A percentile compares a stretch with the other conserved stretches of the same genome.
Evolutionary conservation across 305 asterid genomes (phyloP).

Genomic region (Fraxinus ornus): DNA sequence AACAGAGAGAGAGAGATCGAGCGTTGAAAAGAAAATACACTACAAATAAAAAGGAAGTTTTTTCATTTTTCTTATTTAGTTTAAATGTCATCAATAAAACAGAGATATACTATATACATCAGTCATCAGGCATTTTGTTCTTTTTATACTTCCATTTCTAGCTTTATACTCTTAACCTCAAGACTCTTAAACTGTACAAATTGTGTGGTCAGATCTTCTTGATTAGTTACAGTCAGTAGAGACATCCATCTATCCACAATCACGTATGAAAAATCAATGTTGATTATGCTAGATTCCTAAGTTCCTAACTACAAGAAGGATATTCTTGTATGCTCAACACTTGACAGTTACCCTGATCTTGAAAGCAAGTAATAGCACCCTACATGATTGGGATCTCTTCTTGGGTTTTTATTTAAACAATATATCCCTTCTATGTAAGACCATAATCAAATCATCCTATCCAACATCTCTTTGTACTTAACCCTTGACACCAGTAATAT

Average conservation of each 20-base stretch:
- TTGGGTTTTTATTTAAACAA: neutral
- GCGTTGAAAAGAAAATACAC: neutral
- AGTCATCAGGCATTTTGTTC: neutral
- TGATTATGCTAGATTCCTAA: conserved; percentile 7
- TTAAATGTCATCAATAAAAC: neutral
- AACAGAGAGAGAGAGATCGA: neutral
- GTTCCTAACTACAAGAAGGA: neutral
- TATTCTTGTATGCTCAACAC: neutral
- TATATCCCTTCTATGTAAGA: neutral
- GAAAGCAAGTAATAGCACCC: neutral
- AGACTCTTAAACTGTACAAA: neutral
- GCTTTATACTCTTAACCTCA: neutral
- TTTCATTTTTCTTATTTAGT: neutral
- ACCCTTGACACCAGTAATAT: neutral
- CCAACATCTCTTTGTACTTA: neutral
- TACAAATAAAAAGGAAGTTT: neutral
- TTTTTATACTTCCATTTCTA: neutral
- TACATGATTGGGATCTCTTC: neutral
- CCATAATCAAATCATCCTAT: neutral
- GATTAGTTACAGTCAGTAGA: neutral
- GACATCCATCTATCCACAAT: neutral
- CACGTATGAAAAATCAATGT: neutral
- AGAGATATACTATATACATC: neutral
- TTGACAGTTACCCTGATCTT: neutral
- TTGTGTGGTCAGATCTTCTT: neutral